These are phyloP conservation scores for Annulohypoxylon moriforme DNA, from an alignment of 495 filamentous ascomycete species.

Conservation along the genomic window DNA sequence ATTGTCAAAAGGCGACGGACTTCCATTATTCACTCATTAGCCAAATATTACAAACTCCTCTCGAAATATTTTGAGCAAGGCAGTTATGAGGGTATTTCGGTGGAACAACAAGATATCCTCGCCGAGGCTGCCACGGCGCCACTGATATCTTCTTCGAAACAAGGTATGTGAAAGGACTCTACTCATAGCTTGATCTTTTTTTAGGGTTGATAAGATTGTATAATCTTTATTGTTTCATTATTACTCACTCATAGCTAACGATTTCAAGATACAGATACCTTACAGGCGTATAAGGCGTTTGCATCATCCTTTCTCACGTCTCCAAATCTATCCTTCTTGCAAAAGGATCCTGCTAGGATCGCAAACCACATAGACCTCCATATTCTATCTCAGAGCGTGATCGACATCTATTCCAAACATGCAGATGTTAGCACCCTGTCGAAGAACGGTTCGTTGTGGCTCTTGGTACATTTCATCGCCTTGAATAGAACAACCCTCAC, in stretches of 20 bases:
- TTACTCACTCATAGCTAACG: slow-evolving; percentile 6
- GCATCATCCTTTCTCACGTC: slow-evolving; percentile 53
- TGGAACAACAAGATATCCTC: slow-evolving; percentile 20
- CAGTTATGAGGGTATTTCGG: not conserved
- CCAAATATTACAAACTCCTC: slow-evolving; percentile 42
- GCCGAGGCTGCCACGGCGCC: slow-evolving; percentile 32
- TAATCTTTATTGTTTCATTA: not conserved
- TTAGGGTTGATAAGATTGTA: not conserved
- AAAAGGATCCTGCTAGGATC: slow-evolving; percentile 26
- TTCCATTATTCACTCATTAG: slow-evolving; percentile 33
- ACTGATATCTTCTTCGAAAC: slow-evolving; percentile 15
- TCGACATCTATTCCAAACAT: slow-evolving; percentile 32
- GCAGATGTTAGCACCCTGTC: slow-evolving; percentile 26
- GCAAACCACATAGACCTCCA: slow-evolving; percentile 37
- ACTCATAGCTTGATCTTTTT: too few relatives aligned
- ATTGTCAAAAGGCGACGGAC: slow-evolving; percentile 35
- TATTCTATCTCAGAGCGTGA: slow-evolving; percentile 48
- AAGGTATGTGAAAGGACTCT: slow-evolving; percentile 45
- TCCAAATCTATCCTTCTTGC: slow-evolving; percentile 31
- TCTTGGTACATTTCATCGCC: slow-evolving; percentile 83
- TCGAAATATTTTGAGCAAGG: slow-evolving; percentile 26
- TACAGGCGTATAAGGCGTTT: slow-evolving; percentile 52
- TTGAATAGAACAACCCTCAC: slow-evolving; percentile 67
- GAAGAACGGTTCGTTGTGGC: slow-evolving; percentile 68
- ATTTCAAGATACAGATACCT: slow-evolving; percentile 1